Evolutionary conservation across 768 basidiomycete genomes (phyloP).

Genomic region (Nidularia pulvinata): DNA sequence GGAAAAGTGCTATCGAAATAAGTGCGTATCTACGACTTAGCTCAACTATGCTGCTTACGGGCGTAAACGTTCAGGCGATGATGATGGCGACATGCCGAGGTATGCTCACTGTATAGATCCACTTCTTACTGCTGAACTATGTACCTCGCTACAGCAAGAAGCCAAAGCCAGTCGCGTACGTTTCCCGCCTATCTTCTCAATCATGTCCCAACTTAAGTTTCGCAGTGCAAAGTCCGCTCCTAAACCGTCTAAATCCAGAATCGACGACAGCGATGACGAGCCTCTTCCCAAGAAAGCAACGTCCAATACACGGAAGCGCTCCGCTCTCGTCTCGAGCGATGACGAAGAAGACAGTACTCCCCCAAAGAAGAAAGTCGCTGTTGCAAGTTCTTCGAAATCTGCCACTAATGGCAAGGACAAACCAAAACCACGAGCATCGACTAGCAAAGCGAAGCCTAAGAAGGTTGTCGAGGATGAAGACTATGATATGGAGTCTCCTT

Average conservation of each 20-base stretch:
- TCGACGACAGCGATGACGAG: constrained; percentile 17
- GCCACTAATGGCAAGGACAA: constrained; percentile 4
- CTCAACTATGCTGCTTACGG: background rate
- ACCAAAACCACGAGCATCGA: constrained; percentile 17
- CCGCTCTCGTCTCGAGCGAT: constrained; percentile 31
- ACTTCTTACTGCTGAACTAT: background rate
- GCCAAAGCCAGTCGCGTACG: background rate
- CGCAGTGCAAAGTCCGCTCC: background rate
- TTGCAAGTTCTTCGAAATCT: constrained; percentile 9
- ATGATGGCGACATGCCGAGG: constrained; percentile 5
- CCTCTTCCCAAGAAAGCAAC: constrained; percentile 7
- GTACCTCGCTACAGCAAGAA: background rate
- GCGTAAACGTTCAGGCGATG: constrained; percentile 8
- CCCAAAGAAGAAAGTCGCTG: constrained; percentile 38
- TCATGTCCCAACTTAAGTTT: background rate
- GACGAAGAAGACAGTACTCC: constrained; percentile 36
- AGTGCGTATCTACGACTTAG: constrained; percentile 10
- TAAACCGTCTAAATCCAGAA: constrained; percentile 9
- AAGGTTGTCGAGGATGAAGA: constrained; percentile 6
- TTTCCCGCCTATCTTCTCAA: background rate
- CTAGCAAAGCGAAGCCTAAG: constrained; percentile 4
- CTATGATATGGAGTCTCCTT: constrained; percentile 5
- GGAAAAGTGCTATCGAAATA: constrained; percentile 22
- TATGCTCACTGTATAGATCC: background rate
- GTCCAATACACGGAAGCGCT: constrained; percentile 26